Base-by-base conservation (phyloP, 768 basidiomycete genomes). In the Astraeus odoratus region DNA sequence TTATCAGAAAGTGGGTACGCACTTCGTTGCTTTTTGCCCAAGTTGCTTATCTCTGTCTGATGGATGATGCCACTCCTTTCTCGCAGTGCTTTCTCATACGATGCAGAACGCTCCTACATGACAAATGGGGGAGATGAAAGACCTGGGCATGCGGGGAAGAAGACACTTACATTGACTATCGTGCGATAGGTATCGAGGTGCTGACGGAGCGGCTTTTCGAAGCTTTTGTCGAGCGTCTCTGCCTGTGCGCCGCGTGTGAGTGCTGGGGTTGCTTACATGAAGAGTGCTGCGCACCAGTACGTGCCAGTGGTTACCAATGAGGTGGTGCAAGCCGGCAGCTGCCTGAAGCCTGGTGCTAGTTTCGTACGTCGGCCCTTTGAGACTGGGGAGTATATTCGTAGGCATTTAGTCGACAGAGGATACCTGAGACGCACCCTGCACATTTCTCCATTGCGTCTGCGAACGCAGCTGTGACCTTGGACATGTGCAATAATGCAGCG, bases 271-370 rank as follows among this genome's bases (percentile, higher is more conserved):
- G 34, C 26, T 29, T 24, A 43, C 46, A 51, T 43, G 50, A 50
- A 35, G 19, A 29, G 47, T 29, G 23, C 31, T 44, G 72, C 81
- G 49, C 50, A 91, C 90, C 60, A 97, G 69, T 46, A 97, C 80
- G 63, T 92, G 89, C 77, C 88, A 92, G 53, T 94, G 89, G 60
- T 94, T 95, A 40, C 85, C 82, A 54, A 95, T 83, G 52, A 97
- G 76, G 63, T 94, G 87, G 63, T 95, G 90, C 35, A 97, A 67
- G 4, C 94, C 93, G 16, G 86, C 82, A 22, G 87, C 81, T 23
- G 88, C 91, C 57, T 91, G 87, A 36, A 95, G 68, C 48, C 87
- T 75, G 19, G 86, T 84, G 9, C 86, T 86, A 20, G 86, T 69
- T 58, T 91, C 87, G 57, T 89, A 87, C 25, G 76, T 72, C 18